Conservation (phyloP, 257 asterid species). For the Striga asiatica region DNA sequence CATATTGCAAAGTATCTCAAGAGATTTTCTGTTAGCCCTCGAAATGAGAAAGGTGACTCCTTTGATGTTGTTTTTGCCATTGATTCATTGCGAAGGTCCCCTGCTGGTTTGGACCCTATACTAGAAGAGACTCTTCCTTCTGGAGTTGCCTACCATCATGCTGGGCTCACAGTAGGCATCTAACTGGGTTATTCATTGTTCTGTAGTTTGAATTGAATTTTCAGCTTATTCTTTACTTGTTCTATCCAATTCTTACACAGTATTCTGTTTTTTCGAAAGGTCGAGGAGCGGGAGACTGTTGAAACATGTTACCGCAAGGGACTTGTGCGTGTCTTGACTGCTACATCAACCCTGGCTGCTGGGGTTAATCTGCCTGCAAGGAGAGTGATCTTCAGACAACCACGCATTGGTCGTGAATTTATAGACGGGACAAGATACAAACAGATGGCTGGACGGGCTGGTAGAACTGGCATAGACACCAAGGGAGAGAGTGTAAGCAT, state of each 20-base stretch:
- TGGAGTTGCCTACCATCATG: conserved; percentile 99
- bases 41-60: conserved; percentile 31
- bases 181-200: conserved; percentile 17
- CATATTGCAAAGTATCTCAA: conserved; percentile 82
- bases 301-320: conserved; percentile 97
- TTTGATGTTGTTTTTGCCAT: conserved; percentile 60
- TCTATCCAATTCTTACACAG: conserved; percentile 15
- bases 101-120: conserved; percentile 87
- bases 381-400: conserved; percentile 94
- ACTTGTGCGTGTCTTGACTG: conserved; percentile 95
- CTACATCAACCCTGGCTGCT: conserved; percentile 98
- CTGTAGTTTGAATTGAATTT: conserved; percentile 5
- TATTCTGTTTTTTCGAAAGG: conserved; percentile 34
- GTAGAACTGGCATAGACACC: conserved; percentile 97
- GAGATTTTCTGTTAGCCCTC: conserved; percentile 38
- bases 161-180: conserved; percentile 77
- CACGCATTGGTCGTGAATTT: conserved; percentile 93
- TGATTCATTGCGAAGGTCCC: conserved; percentile 80
- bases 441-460: conserved; percentile 99
- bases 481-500: conserved; percentile 93
- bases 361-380: conserved; percentile 98
- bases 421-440: conserved; percentile 88
- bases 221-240: conserved; percentile 6
- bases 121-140: conserved; percentile 88
- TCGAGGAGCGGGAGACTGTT: conserved; percentile 95